Percentiles rank a stretch among this genome's conserved stretches.
Conservation (phyloP, 441 rosid genomes). For the Melastoma candidum region DNA sequence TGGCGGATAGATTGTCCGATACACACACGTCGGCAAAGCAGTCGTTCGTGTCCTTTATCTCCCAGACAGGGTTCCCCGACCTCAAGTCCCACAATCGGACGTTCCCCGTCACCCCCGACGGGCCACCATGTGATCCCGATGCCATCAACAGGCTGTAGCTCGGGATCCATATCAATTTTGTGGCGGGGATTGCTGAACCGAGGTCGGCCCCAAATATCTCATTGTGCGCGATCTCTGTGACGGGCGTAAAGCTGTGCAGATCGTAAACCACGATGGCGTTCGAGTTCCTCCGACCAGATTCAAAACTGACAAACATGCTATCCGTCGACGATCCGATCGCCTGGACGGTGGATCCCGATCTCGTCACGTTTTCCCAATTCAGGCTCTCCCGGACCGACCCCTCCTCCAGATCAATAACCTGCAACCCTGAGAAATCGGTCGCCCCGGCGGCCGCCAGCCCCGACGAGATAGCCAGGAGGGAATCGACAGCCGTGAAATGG, state of each 20-base stretch:
- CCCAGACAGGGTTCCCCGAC: constrained; percentile 57
- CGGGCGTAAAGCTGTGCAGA: constrained; percentile 40
- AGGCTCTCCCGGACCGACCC: constrained; percentile 47
- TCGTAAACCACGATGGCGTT: constrained; percentile 78
- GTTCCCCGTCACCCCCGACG: constrained; percentile 60
- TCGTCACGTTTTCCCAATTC: constrained; percentile 60
- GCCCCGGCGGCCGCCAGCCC: constrained; percentile 68
- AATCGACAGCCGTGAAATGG: constrained; percentile 76
- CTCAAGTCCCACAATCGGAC: constrained; percentile 76
- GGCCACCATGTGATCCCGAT: constrained; percentile 78
- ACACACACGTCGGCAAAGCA: constrained; percentile 77
- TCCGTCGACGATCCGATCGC: constrained; percentile 61
- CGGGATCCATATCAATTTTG: constrained; percentile 64
- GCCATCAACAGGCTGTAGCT: constrained; percentile 57
- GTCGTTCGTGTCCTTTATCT: constrained; percentile 62
- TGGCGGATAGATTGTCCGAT: constrained; percentile 50
- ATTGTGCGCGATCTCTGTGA: constrained; percentile 54
- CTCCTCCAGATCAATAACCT: constrained; percentile 57
- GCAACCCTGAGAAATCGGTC: constrained; percentile 75
- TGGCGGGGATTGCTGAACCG: constrained; percentile 72
- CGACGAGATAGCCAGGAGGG: constrained; percentile 52
- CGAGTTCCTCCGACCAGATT: constrained; percentile 78
- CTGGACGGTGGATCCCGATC: constrained; percentile 70
- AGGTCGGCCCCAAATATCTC: constrained; percentile 72
- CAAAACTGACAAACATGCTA: constrained; percentile 62